Base-by-base conservation (phyloP, 495 filamentous ascomycete genomes). In the Penicillium tannophilum region DNA sequence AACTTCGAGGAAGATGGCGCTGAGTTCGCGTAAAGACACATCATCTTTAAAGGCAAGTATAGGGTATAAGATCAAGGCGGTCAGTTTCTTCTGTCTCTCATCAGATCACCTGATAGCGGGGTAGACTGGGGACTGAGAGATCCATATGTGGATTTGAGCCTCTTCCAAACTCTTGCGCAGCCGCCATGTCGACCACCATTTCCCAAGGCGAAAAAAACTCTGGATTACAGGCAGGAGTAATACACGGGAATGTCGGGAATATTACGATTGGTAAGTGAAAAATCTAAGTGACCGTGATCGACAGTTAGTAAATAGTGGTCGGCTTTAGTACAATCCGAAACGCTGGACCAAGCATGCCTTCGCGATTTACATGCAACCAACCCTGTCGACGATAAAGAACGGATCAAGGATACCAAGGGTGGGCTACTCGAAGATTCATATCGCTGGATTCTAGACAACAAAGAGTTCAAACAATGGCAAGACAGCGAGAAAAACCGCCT, bases 391-490 rank as follows among this genome's bases (percentile, higher is more conserved):
- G 36, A 54, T 43, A 54, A 54, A 54, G 33, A 26, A 11, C 36
- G 36, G 26, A 54, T 54, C 20, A 8, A 44, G 23, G 12, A 54
- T 42, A 54, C 33, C 8, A 54, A 44, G 5, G 23, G 36, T 4
- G 36, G 36, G 19, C 23, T 54, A 9, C 39, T 54, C 35, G 24
- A 54, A 44, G 52, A 54, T 11, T 54, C 20, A 26, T 54, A 54
- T 17, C 36, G 36, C 20, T 54, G 23, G 52, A 43, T 54, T 28
- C 20, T 54, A 16, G 14, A 43, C 7, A 54, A 54, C 14, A 17
- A 54, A 16, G 52, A 43, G 11, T 54, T 54, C 20, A 31, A 54
- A 43, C 36, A 54, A 43, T 54, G 36, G 52, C 36, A 54, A 26
- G 20, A 43, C n/a, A 28, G 16, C 52, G 19, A 54, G 7, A 43